A percentile compares a stretch with the other conserved stretches of the same genome.
These are phyloP conservation scores for Hexamita inflata DNA, from an alignment of 208 protist species.

Conservation along the genomic window DNA sequence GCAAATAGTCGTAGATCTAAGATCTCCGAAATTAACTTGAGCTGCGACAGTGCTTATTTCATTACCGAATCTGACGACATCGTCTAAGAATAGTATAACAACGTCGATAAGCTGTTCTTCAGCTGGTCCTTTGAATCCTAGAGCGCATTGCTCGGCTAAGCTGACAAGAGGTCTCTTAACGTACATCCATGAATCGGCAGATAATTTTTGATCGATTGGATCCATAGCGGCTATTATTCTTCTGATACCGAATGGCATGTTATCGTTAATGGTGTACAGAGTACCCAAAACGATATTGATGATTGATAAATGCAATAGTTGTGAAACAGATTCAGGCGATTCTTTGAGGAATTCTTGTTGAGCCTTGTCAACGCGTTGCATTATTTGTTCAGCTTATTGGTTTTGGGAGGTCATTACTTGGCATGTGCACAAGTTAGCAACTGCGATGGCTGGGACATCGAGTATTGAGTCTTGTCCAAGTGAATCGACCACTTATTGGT, in stretches of 20 bases:
- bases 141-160: not conserved
- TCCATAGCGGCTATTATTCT: conserved; percentile 8
- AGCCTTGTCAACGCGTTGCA: conserved; percentile 4
- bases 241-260: conserved; percentile 13
- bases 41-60: not conserved
- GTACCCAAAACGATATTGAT: conserved; percentile 14
- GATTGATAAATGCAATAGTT: conserved; percentile 4
- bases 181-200: conserved; percentile 14
- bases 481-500: conserved; percentile 10
- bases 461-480: not conserved
- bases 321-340: not conserved
- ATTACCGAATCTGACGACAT: conserved; percentile 2
- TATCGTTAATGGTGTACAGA: conserved; percentile 10
- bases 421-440: conserved; percentile 8
- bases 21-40: not conserved
- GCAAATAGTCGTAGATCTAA: not conserved
- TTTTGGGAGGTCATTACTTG: not conserved
- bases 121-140: not conserved
- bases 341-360: not conserved
- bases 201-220: not conserved
- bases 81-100: conserved; percentile 20
- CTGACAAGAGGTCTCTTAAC: conserved; percentile 5
- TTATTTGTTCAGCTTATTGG: conserved; percentile 4
- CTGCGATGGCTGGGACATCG: conserved; percentile 3
- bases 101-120: conserved; percentile 20